A percentile compares a stretch with the other conserved stretches of the same genome.
phyloP scores from a whole-genome alignment of 768 basidiomycete species.

The Tricholoma terreum region DNA sequence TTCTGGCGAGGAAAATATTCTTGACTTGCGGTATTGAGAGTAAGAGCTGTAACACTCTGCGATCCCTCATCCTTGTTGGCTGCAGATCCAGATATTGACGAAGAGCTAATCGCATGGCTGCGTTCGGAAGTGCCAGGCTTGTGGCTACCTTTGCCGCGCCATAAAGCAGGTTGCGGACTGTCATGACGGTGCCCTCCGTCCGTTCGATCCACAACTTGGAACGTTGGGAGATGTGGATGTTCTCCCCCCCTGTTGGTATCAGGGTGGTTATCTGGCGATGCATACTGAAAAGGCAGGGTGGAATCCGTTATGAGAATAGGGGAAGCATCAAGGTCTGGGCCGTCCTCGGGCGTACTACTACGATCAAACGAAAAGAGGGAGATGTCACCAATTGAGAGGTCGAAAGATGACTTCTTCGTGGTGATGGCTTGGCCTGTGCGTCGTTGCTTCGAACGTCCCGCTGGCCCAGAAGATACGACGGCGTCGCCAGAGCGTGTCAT shows the following conservation, averaged over 20 bases:
- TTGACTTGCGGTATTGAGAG: conserved; percentile 1
- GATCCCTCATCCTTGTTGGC: background rate
- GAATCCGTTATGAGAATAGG: conserved; percentile 77
- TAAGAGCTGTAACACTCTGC: conserved; percentile 4
- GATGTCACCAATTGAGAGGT: conserved; percentile 36
- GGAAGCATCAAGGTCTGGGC: conserved; percentile 34
- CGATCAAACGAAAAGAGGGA: conserved; percentile 53
- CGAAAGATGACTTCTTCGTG: background rate
- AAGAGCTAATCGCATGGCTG: background rate
- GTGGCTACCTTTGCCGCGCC: conserved; percentile 49
- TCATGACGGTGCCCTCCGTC: conserved; percentile 33
- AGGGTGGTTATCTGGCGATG: conserved; percentile 41
- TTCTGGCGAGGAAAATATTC: background rate
- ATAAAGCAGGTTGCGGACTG: conserved; percentile 56
- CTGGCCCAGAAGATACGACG: background rate
- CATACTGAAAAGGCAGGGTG: conserved; percentile 59
- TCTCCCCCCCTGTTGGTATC: conserved; percentile 17
- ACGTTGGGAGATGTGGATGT: conserved; percentile 43
- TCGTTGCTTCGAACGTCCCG: background rate
- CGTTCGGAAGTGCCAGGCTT: conserved; percentile 16
- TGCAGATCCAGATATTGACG: conserved; percentile 8
- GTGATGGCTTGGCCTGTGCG: background rate
- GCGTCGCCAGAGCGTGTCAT: conserved; percentile 11
- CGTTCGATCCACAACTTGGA: conserved; percentile 66
- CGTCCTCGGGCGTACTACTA: conserved; percentile 4